phyloP scores from a whole-genome alignment of 164 flowering plant genomes.

The Aristolochia contorta region DNA sequence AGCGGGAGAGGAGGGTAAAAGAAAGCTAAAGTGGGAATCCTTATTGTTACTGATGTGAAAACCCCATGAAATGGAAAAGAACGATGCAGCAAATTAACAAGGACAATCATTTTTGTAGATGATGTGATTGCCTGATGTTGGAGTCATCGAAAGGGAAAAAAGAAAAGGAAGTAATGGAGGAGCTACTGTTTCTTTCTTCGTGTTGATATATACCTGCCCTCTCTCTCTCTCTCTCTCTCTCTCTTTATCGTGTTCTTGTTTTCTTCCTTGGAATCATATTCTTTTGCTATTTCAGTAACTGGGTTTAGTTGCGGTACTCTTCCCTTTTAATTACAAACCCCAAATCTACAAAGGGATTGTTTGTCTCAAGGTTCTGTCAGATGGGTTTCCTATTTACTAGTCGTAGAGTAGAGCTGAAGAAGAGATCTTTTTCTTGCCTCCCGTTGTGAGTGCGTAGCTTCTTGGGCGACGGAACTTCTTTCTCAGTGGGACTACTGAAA shows the following conservation, averaged over 20 bases:
- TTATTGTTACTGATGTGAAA: constrained; percentile 13
- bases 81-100: background rate
- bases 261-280: no score
- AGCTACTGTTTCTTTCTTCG: constrained; percentile 2
- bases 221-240: background rate
- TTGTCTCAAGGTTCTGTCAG: no score
- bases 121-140: background rate
- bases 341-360: no score
- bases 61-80: constrained; percentile 5
- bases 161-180: background rate
- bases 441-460: no score
- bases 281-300: no score
- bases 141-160: background rate
- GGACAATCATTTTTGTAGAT: constrained; percentile 4
- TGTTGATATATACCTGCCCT: no score
- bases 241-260: background rate
- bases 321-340: no score
- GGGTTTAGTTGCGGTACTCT: no score
- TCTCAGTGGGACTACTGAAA: no score
- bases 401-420: background rate
- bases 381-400: no score
- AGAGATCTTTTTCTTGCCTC: background rate
- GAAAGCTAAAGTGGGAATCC: constrained; percentile 12
- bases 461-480: no score
- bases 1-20: background rate